Percentiles rank a stretch among this genome's conserved stretches.
phyloP scores from a whole-genome alignment of 1,284 basidiomycete species.

The Lentinula novae-zelandiae region DNA sequence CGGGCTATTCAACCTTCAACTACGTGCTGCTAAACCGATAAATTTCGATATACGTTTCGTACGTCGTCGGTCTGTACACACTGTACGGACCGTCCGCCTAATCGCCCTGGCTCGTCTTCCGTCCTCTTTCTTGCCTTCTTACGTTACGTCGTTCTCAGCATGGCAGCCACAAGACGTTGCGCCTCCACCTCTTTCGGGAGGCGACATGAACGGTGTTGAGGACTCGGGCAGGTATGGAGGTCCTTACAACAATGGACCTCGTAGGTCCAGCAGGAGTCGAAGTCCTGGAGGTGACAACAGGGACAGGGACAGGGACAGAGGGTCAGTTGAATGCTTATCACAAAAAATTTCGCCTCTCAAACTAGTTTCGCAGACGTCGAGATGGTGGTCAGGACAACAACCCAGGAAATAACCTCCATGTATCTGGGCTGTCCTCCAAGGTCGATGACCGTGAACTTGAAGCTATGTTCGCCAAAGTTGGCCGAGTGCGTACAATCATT shows the following conservation, averaged over 20 bases:
- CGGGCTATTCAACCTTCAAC: slow-evolving; percentile 8
- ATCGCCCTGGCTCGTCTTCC: neutral
- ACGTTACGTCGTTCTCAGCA: slow-evolving; percentile 38
- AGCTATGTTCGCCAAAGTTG: slow-evolving; percentile 83
- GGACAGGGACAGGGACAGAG: neutral
- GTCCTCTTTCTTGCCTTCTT: slow-evolving; percentile 5
- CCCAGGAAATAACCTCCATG: slow-evolving; percentile 96
- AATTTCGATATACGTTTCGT: slow-evolving; percentile 1
- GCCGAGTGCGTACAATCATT: slow-evolving; percentile 60
- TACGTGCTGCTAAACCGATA: slow-evolving; percentile 1
- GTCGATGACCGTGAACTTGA: slow-evolving; percentile 88
- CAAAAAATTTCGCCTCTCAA: neutral
- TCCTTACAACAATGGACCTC: slow-evolving; percentile 43
- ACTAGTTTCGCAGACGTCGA: slow-evolving; percentile 13
- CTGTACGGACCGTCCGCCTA: neutral
- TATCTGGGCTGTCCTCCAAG: slow-evolving; percentile 79
- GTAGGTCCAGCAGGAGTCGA: slow-evolving; percentile 67
- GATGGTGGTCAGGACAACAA: slow-evolving; percentile 47
- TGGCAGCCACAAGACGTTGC: slow-evolving; percentile 81
- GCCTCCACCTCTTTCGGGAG: slow-evolving; percentile 31
- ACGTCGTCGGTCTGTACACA: slow-evolving; percentile 1
- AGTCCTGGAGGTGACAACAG: slow-evolving; percentile 45
- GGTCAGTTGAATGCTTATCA: slow-evolving; percentile 35
- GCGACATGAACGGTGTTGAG: slow-evolving; percentile 2
- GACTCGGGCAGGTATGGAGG: neutral